These are phyloP conservation scores for Fusarium lyarnte DNA, from an alignment of 2,329 filamentous ascomycete species.

Conservation along the genomic window DNA sequence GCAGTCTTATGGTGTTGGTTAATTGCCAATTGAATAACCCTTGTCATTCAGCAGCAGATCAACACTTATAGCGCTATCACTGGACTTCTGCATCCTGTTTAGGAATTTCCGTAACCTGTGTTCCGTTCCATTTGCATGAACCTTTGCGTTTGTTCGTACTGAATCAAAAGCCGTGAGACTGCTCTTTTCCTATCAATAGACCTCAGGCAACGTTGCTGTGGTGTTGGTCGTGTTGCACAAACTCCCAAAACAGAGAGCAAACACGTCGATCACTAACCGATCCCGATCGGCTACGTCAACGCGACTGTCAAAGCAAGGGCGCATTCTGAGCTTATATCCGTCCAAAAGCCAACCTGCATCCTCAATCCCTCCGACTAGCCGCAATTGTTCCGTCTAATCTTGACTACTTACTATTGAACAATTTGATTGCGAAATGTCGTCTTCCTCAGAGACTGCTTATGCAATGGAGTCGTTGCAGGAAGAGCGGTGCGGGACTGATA, in stretches of 20 bases:
- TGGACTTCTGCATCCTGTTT: background rate
- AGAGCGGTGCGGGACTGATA: background rate
- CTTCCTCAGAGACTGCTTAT: background rate
- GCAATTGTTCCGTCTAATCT: background rate
- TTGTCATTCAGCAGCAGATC: no score
- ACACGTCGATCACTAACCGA: background rate
- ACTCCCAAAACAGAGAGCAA: background rate
- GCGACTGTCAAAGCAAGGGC: slow-evolving; percentile 14
- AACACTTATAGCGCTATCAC: background rate
- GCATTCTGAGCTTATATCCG: background rate
- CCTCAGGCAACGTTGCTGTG: background rate
- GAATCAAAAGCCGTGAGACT: background rate
- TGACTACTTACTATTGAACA: background rate
- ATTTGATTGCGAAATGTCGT: background rate
- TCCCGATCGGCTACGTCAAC: slow-evolving; percentile 8
- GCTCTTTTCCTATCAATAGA: no score
- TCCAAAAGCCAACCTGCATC: background rate
- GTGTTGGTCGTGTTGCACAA: background rate
- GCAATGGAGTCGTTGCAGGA: background rate
- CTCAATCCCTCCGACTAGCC: background rate
- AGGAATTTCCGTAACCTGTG: background rate
- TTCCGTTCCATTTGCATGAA: background rate
- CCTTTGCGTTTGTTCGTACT: accelerated
- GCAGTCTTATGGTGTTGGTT: no score
- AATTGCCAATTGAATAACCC: background rate